Evolutionary conservation across 169 alveolate genomes (phyloP).

Genomic region (Toxoplasma gondii): DNA sequence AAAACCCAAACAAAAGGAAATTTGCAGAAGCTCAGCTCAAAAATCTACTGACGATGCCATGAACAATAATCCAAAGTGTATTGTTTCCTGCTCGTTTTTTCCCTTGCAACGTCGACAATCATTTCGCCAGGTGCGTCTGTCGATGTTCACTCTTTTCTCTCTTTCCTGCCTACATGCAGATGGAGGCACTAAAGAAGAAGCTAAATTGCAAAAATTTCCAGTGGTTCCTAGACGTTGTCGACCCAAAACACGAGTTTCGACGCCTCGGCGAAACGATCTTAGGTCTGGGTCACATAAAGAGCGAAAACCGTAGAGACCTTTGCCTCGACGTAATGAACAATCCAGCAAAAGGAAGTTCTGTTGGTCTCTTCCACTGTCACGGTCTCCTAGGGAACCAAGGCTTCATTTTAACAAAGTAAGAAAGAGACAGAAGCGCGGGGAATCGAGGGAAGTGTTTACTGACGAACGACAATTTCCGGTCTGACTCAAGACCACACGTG

Average conservation of each 20-base stretch:
- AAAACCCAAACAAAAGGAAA: no score
- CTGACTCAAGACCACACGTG: no score
- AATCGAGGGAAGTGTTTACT: neutral
- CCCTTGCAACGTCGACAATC: no score
- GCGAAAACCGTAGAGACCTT: neutral
- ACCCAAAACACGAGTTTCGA: slow-evolving; percentile 37
- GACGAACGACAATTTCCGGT: neutral
- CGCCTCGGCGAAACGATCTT: slow-evolving; percentile 10
- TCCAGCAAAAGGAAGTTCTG: neutral
- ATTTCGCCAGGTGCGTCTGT: no score
- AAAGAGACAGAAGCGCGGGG: neutral
- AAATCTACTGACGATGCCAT: no score
- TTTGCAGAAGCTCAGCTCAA: no score
- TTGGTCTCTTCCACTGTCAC: slow-evolving; percentile 39
- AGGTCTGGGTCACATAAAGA: slow-evolving; percentile 32
- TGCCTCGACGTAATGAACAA: slow-evolving; percentile 30
- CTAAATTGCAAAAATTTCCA: slow-evolving; percentile 70
- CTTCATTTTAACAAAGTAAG: slow-evolving; percentile 4
- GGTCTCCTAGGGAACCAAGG: slow-evolving; percentile 49
- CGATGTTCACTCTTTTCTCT: neutral
- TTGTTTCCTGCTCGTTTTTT: no score
- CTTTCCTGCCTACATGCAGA: slow-evolving; percentile 35
- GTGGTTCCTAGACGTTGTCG: slow-evolving; percentile 71
- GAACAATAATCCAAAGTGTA: no score
- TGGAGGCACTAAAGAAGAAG: slow-evolving; percentile 66